Evolutionary conservation across 2,329 filamentous ascomycete genomes (phyloP), one percentile per base, ranked within the genome.

Genomic region (Penicillium hordei): DNA sequence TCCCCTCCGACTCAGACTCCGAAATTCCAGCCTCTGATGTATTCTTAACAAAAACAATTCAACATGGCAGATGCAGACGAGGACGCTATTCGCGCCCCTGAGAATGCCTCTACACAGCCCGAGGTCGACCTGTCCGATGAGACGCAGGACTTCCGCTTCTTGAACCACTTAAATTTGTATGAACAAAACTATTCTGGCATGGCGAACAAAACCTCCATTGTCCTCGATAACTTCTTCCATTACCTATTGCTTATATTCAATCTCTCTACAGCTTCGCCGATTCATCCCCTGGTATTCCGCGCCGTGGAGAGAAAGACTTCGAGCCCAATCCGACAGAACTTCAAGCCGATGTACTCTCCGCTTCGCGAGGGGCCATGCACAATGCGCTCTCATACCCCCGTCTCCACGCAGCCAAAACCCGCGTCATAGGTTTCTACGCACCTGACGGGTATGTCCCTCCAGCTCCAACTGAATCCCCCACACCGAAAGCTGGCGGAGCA

Each of bases 271-370:
- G 74, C 33, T 63, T 74, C 43, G 65, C 72, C 48, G 73, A 75
- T 39, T 60, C 68, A 29, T 66, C 74, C 57, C 61, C 72, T 17
- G 66, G 86, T 66, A 83, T 93, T 12, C 91, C 96, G 36, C 92
- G 93, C 64, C 91, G 92, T 62, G 94, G 94, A 60, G 92, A 96
- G 73, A 99, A 99, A 75, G 94, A 99, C 78, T 99, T 97, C 73
- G 94, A 97, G 77, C 88, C 90, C 29, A 92, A 97, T 76, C 90
- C 90, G 48, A 97, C 94, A 2, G 84, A 85, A 33, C 86, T 90
- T 33, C 94, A 99, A 75, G 86, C 88, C 63, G 82, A 84, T 56
- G 85, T 88, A 9, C 86, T 99, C 51, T 89, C 91, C 69, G 85
- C 89, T 46, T 96, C 91, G 61, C 87, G 93, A 54, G 82, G 84